These are phyloP conservation scores for Cercospora nicotianae DNA, from an alignment of 2,329 filamentous ascomycete genomes.

Conservation along the genomic window DNA sequence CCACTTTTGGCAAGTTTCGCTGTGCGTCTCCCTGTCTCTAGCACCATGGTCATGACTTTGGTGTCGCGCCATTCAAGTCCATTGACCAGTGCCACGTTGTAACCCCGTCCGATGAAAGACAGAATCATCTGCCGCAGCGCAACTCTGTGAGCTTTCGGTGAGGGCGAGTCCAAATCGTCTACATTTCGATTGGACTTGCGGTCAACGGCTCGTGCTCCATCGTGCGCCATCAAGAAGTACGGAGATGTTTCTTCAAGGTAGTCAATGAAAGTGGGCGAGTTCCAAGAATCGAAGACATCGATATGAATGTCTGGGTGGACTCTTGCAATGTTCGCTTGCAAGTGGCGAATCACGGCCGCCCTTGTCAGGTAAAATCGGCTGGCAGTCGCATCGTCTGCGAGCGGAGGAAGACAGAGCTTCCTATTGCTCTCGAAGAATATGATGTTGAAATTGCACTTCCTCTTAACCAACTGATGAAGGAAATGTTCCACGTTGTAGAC, in stretches of 20 bases:
- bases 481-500: slow-evolving; percentile 68
- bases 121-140: slow-evolving; percentile 53
- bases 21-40: slow-evolving; percentile 36
- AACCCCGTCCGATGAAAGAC: slow-evolving; percentile 56
- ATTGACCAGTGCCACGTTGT: slow-evolving; percentile 65
- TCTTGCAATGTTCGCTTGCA: slow-evolving; percentile 49
- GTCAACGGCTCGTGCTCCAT: slow-evolving; percentile 50
- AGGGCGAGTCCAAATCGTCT: slow-evolving; percentile 17
- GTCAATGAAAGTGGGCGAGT: slow-evolving; percentile 52
- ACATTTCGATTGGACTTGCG: slow-evolving; percentile 27
- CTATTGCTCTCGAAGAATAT: slow-evolving; percentile 65
- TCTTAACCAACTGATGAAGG: slow-evolving; percentile 58
- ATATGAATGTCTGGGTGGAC: slow-evolving; percentile 46
- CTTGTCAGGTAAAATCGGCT: slow-evolving; percentile 63
- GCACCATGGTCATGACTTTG: slow-evolving; percentile 57
- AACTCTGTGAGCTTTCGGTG: slow-evolving; percentile 24
- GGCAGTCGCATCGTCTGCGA: slow-evolving; percentile 36
- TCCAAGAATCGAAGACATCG: slow-evolving; percentile 50
- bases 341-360: slow-evolving; percentile 64
- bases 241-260: slow-evolving; percentile 58
- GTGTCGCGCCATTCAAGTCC: slow-evolving; percentile 63
- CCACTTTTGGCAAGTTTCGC: slow-evolving; percentile 6
- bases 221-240: slow-evolving; percentile 69
- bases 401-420: slow-evolving; percentile 56
- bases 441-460: slow-evolving; percentile 70